Conservation (phyloP, 306 rosid species). For the Vigna angularis region DNA sequence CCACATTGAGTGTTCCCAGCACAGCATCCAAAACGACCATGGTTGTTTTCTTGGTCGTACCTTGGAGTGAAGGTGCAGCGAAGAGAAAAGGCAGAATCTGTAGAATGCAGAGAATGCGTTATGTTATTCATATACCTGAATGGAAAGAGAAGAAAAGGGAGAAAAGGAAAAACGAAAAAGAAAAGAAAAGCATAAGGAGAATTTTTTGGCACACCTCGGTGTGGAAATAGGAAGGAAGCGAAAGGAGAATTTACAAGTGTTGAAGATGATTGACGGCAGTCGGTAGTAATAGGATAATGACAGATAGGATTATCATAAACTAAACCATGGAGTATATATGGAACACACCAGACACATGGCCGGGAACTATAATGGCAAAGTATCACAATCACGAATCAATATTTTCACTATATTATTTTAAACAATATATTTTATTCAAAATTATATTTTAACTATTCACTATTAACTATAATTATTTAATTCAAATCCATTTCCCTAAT, state of each 20-base stretch:
- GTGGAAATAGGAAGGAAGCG: neutral
- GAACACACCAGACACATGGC: neutral
- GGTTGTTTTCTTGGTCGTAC: neutral
- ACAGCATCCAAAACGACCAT: conserved; percentile 47
- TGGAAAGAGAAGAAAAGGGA: neutral
- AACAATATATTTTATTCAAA: too few relatives aligned
- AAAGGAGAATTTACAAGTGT: conserved; percentile 1
- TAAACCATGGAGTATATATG: neutral
- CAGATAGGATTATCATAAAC: neutral
- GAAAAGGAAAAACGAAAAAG: neutral
- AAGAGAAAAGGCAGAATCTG: neutral
- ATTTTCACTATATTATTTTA: too few relatives aligned
- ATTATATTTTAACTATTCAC: too few relatives aligned
- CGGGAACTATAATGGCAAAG: neutral
- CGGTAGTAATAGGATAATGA: neutral
- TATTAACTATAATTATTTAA: too few relatives aligned
- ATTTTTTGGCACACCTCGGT: neutral
- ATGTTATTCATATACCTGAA: too few relatives aligned
- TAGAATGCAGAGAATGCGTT: neutral
- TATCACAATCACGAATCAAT: neutral
- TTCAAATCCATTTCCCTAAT: too few relatives aligned
- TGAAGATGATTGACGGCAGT: neutral
- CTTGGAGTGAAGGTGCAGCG: neutral
- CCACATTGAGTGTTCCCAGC: conserved; percentile 51
- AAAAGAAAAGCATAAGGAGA: neutral